These are phyloP conservation scores for Terfezia claveryi DNA, from an alignment of 495 filamentous ascomycete genomes.

Conservation along the genomic window DNA sequence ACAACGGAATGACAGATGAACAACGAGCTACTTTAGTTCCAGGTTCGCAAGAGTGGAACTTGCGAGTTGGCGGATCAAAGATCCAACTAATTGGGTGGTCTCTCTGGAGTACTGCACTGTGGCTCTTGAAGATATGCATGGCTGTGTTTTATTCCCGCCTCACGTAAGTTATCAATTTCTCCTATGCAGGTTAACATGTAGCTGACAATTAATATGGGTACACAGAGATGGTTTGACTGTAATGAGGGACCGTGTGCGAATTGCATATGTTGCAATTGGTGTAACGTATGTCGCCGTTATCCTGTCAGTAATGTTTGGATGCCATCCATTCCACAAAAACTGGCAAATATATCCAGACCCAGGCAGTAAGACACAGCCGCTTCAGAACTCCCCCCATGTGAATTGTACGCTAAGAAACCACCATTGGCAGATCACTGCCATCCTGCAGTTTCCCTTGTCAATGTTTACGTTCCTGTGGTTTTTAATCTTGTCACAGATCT, in stretches of 20 bases:
- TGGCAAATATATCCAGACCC: conserved; percentile 38
- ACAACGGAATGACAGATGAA: conserved; percentile 32
- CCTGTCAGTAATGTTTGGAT: conserved; percentile 27
- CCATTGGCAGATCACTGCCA: conserved; percentile 8
- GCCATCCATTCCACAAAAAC: conserved; percentile 30
- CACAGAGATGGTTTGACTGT: neutral
- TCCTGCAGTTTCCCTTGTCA: conserved; percentile 14
- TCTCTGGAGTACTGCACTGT: conserved; percentile 33
- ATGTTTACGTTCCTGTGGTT: conserved; percentile 19
- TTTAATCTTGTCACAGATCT: conserved; percentile 33
- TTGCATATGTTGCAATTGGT: conserved; percentile 25
- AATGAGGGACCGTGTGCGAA: neutral
- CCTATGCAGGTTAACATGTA: conserved; percentile 5
- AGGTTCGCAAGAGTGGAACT: conserved; percentile 21
- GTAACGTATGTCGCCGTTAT: conserved; percentile 30
- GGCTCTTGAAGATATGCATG: conserved; percentile 37
- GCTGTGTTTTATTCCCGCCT: conserved; percentile 34
- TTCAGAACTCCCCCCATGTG: neutral
- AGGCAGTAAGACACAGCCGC: conserved; percentile 25
- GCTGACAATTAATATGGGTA: neutral
- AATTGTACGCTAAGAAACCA: neutral
- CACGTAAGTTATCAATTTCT: conserved; percentile 23
- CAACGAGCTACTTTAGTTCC: conserved; percentile 25
- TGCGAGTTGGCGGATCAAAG: conserved; percentile 35
- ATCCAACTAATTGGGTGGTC: conserved; percentile 34